Percentiles rank a stretch among this genome's conserved stretches.
Conservation (phyloP, 2,329 filamentous ascomycete genomes). For the Pseudogymnoascus sp. region DNA sequence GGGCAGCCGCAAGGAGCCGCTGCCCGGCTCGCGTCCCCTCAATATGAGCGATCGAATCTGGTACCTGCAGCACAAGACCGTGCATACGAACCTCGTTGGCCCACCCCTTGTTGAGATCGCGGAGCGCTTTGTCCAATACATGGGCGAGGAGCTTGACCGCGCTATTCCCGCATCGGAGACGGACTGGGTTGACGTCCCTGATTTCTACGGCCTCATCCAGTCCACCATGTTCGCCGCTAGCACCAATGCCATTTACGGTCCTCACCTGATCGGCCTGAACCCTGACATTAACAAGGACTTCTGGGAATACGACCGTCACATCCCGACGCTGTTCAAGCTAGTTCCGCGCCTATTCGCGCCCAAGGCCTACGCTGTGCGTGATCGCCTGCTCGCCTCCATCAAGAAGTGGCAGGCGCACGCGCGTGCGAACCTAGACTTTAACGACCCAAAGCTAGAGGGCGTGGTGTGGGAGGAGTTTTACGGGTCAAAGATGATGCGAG, state of each 20-base stretch:
- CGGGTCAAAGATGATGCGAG: constrained; percentile 24
- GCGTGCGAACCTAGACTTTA: constrained; percentile 14
- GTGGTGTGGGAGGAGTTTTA: constrained; percentile 25
- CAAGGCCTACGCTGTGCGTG: constrained; percentile 18
- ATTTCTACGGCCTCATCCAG: constrained; percentile 23
- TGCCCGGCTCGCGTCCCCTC: constrained; percentile 12
- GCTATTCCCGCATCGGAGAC: constrained; percentile 10
- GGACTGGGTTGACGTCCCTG: constrained; percentile 18
- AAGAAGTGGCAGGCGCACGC: constrained; percentile 24
- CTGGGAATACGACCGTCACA: constrained; percentile 24
- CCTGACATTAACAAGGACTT: constrained; percentile 23
- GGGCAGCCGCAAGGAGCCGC: constrained; percentile 13
- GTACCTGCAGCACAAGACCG: constrained; percentile 12
- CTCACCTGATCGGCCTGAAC: constrained; percentile 21
- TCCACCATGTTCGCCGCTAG: constrained; percentile 21
- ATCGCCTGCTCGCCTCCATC: constrained; percentile 18
- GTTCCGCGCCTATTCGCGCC: constrained; percentile 24
- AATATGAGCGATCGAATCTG: constrained; percentile 16
- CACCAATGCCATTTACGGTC: constrained; percentile 22
- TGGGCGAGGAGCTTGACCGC: not conserved
- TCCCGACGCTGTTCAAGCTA: constrained; percentile 18
- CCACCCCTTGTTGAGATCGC: constrained; percentile 13
- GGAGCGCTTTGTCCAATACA: constrained; percentile 6
- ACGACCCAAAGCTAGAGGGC: constrained; percentile 15
- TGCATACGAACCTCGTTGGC: constrained; percentile 15